Evolutionary conservation across 805 yeast species (phyloP).

Genomic region (Debaryomyces hansenii): DNA sequence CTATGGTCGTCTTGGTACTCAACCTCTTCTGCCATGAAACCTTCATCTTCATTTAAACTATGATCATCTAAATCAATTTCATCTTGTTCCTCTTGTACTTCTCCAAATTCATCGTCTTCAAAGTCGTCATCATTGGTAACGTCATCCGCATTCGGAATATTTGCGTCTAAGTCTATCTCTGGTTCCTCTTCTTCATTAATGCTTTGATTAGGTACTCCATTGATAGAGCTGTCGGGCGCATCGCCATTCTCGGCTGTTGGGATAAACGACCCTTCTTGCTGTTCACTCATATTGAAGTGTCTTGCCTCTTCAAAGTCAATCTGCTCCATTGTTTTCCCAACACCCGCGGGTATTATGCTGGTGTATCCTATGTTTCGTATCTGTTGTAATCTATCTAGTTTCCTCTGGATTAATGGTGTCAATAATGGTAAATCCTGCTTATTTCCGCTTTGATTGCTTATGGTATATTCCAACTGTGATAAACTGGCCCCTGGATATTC

Average conservation of each 20-base stretch:
- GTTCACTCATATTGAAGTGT: slow-evolving; percentile 9
- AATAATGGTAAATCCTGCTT: slow-evolving; percentile 8
- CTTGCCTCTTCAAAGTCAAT: slow-evolving; percentile 25
- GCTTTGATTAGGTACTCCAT: slow-evolving; percentile 6
- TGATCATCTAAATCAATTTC: slow-evolving; percentile 12
- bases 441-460: slow-evolving; percentile 10
- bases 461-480: slow-evolving; percentile 16
- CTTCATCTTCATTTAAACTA: slow-evolving; percentile 30
- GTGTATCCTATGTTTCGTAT: slow-evolving; percentile 35
- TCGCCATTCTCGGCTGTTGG: slow-evolving; percentile 25
- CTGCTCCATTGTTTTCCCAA: slow-evolving; percentile 41
- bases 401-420: slow-evolving; percentile 21
- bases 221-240: slow-evolving; percentile 8
- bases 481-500: slow-evolving; percentile 33
- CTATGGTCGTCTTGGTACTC: slow-evolving; percentile 45
- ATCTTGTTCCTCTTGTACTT: slow-evolving; percentile 7
- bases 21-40: slow-evolving; percentile 49
- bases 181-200: slow-evolving; percentile 4
- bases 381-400: slow-evolving; percentile 21
- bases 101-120: slow-evolving; percentile 14
- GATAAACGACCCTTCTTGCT: slow-evolving; percentile 15
- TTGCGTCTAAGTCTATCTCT: slow-evolving; percentile 47
- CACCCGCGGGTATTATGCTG: slow-evolving; percentile 38
- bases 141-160: slow-evolving; percentile 43
- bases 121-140: slow-evolving; percentile 18